These are phyloP conservation scores for Paecilomyces niveus DNA, from an alignment of 2,329 filamentous ascomycete species.

Conservation along the genomic window DNA sequence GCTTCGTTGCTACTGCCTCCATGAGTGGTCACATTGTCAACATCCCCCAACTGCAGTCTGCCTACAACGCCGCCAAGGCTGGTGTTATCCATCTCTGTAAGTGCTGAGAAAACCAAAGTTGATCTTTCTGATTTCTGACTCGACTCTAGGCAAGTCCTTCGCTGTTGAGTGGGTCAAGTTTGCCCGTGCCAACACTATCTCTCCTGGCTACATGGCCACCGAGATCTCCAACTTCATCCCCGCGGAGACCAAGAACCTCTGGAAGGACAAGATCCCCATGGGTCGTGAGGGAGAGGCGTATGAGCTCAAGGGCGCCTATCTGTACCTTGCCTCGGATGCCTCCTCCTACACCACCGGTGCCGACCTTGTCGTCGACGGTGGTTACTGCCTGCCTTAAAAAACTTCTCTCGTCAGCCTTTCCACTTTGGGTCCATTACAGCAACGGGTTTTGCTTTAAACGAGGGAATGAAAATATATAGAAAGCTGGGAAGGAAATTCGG, in stretches of 20 bases:
- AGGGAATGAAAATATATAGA: not conserved
- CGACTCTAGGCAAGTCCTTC: constrained; percentile 53
- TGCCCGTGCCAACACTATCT: constrained; percentile 64
- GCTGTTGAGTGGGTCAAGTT: constrained; percentile 73
- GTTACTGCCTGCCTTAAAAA: constrained; percentile 22
- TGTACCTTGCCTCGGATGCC: constrained; percentile 42
- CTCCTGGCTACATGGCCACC: constrained; percentile 68
- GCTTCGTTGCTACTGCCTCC: constrained; percentile 70
- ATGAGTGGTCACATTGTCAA: constrained; percentile 76
- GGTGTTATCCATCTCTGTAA: constrained; percentile 46
- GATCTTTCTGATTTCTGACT: constrained; percentile 5
- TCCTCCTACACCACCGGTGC: constrained; percentile 44
- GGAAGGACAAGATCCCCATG: constrained; percentile 75
- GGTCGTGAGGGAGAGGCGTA: constrained; percentile 63
- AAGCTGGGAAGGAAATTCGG: not conserved
- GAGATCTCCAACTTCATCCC: constrained; percentile 62
- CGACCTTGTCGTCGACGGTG: constrained; percentile 44
- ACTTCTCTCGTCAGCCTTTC: not conserved
- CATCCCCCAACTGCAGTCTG: constrained; percentile 65
- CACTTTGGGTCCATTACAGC: not conserved
- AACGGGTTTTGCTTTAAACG: not conserved
- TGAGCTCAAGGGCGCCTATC: constrained; percentile 66
- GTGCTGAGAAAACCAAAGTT: constrained; percentile 43
- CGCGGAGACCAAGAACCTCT: constrained; percentile 61
- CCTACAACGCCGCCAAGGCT: constrained; percentile 68